Evolutionary conservation across 345 rosid genomes (phyloP).

Genomic region (Citrus sinensis): DVS_A1.0 CM039165.1:29215501-29216000

Average conservation of each 20-base stretch:
- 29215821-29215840: neutral
- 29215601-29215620: constrained; percentile 97
- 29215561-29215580: constrained; percentile 49
- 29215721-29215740: neutral
- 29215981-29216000: neutral
- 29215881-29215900: neutral
- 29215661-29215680: neutral
- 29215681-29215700: neutral
- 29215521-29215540: neutral
- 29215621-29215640: constrained; percentile 96
- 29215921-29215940: neutral
- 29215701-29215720: neutral
- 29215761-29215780: neutral
- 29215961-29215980: neutral
- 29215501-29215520: neutral
- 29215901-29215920: neutral
- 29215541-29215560: constrained; percentile 7
- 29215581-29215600: constrained; percentile 99
- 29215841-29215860: neutral
- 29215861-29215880: neutral
- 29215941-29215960: neutral
- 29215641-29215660: constrained; percentile 70
- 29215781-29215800: neutral
- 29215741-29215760: neutral
- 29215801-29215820: neutral